Evolutionary conservation across 1,284 basidiomycete genomes (phyloP), one percentile per base, ranked within the genome.

Genomic region (Tylopilus orsonianus): DNA sequence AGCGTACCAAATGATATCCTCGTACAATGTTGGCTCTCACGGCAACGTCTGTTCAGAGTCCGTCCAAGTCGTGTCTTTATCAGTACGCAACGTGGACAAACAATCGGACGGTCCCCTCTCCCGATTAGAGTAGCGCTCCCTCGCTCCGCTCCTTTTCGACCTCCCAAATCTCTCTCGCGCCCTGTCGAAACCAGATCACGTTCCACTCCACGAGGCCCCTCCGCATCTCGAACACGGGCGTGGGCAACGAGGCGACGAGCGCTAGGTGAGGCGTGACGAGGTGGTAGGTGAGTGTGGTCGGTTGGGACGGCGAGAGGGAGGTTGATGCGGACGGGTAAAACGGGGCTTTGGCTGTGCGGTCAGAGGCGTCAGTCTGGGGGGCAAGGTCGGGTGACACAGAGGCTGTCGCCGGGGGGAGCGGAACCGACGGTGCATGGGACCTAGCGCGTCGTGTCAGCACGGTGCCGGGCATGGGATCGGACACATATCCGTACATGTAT

Each of bases 151-250:
- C 83, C 54, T 73, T 75, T 62, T 89, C 87, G 9, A 86, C 81
- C 48, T 81, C 76, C 56, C 80, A 84, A 36, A 90, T 88, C 68
- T 89, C 87, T 66, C 85, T 81, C 48, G 86, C 79, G 1, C 87
- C 87, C 64, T 90, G 84, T 51, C 87, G 70, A 67, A 97, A 87
- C 67, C 90, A 92, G 18, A 93, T 87, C 5, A 97, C 85, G 60
- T 98, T 98, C 70, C 92, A 96, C 66, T 97, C 94, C 36, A 97
- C 80, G 53, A 95, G 74, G 14, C 91, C 92, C 19, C 90, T 75
- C 52, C 87, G 78, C 46, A 80, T 77, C 47, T 92, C 85, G 63
- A 85, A 93, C 14, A 90, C 84, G 35, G 81, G 75, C 2, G 91
- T 90, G 16, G 90, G 87, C 12, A 97, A 67, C 39, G 96, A 71